These are phyloP conservation scores for Colletotrichum tropicicola DNA, from an alignment of 2,329 filamentous ascomycete genomes.

Conservation along the genomic window DNA sequence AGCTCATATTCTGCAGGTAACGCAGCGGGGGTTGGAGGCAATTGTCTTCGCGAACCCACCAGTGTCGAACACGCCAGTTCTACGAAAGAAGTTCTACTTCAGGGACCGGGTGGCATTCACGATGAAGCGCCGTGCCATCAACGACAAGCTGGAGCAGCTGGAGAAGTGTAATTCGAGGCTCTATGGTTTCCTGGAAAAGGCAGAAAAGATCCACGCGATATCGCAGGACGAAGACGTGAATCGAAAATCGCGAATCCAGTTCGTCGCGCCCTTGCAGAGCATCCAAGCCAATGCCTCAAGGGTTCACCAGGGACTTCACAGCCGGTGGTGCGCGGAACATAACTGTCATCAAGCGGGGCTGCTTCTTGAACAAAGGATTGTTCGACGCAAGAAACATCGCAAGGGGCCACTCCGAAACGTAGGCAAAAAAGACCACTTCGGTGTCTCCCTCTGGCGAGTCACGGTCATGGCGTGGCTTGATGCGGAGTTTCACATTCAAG, in stretches of 20 bases:
- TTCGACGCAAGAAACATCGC: not conserved
- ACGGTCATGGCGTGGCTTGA: not conserved
- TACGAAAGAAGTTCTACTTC: not conserved
- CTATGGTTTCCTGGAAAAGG: not conserved
- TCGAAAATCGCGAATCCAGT: not conserved
- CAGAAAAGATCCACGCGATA: not conserved
- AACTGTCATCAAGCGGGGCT: not conserved
- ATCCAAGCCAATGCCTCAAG: not conserved
- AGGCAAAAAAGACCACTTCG: not conserved
- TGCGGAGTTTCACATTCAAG: not conserved
- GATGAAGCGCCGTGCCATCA: not conserved
- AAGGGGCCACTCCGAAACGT: not conserved
- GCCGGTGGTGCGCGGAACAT: not conserved
- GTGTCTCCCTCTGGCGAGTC: not conserved
- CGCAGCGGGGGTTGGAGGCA: not conserved
- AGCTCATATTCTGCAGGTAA: not conserved
- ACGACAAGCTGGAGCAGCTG: not conserved
- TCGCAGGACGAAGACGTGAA: not conserved
- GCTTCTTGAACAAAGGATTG: conserved; percentile 2
- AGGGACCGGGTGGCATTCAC: not conserved
- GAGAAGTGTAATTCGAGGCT: not conserved
- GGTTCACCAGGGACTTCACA: not conserved
- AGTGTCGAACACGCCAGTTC: not conserved
- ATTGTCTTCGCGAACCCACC: not conserved
- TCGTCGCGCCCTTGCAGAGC: not conserved